Percentiles rank a stretch among this genome's conserved stretches.
phyloP scores from a whole-genome alignment of 768 basidiomycete genomes.

The Suillus sp. region DNA sequence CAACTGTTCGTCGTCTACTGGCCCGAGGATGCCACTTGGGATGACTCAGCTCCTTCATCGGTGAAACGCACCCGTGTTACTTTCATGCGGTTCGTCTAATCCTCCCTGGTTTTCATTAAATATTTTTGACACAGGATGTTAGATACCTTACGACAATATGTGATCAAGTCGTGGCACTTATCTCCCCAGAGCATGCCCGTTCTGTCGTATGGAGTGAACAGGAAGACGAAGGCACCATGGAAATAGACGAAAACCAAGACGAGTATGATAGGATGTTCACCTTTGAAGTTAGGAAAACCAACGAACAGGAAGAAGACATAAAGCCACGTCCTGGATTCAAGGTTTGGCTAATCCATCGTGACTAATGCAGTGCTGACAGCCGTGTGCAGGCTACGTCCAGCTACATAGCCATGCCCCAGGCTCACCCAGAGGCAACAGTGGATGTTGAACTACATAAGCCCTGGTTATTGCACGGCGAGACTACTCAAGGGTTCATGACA shows the following conservation, averaged over 20 bases:
- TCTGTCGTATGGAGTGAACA: constrained; percentile 47
- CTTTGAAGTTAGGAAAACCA: constrained; percentile 56
- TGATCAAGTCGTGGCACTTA: constrained; percentile 54
- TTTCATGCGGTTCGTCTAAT: constrained; percentile 54
- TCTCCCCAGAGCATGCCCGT: constrained; percentile 49
- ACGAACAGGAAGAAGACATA: constrained; percentile 56
- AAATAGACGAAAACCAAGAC: constrained; percentile 39
- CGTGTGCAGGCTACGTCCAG: constrained; percentile 17
- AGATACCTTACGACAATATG: constrained; percentile 64
- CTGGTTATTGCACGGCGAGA: constrained; percentile 42
- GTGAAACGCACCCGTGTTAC: constrained; percentile 56
- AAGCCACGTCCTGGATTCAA: constrained; percentile 45
- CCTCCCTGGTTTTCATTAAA: not conserved
- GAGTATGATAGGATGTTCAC: constrained; percentile 50
- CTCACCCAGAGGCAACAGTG: constrained; percentile 11
- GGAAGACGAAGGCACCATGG: constrained; percentile 22
- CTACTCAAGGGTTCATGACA: constrained; percentile 42
- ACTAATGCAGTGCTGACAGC: not conserved
- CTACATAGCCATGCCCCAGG: constrained; percentile 16
- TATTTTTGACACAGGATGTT: not conserved
- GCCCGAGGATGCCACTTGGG: constrained; percentile 64
- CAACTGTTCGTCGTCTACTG: constrained; percentile 56
- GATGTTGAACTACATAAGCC: constrained; percentile 23
- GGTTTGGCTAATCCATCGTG: constrained; percentile 30
- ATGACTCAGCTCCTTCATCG: constrained; percentile 46